Conservation (phyloP, 768 basidiomycete species). For the Rhodotorula toruloides region DNA sequence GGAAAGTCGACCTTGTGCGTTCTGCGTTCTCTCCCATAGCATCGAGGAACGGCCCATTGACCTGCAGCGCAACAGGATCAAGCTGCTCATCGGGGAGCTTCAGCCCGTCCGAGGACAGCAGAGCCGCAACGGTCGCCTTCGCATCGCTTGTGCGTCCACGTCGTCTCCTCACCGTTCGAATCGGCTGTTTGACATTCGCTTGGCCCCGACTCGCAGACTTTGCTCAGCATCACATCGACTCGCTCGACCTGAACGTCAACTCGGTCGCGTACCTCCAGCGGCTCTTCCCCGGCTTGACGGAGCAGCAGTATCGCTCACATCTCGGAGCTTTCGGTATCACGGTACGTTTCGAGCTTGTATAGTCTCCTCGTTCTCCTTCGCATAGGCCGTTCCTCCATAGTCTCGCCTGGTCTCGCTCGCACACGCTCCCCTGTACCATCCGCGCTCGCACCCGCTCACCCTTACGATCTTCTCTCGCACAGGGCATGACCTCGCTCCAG, state of each 20-base stretch:
- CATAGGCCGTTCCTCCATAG: too few species aligned
- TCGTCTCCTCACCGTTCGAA: too few species aligned
- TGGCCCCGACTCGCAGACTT: constrained; percentile 58
- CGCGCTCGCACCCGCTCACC: constrained; percentile 46
- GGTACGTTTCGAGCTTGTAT: constrained; percentile 49
- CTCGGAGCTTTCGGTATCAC: constrained; percentile 96
- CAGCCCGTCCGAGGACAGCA: constrained; percentile 70
- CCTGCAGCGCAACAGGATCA: constrained; percentile 61
- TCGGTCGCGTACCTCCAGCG: constrained; percentile 89
- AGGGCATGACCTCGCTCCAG: constrained; percentile 56
- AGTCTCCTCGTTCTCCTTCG: constrained; percentile 1
- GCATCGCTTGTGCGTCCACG: constrained; percentile 65
- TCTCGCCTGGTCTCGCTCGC: too few species aligned
- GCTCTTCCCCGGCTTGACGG: constrained; percentile 86
- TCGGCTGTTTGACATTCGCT: not conserved
- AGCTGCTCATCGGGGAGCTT: constrained; percentile 79
- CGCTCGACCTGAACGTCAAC: constrained; percentile 73
- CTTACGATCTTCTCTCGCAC: not conserved
- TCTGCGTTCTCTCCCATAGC: too few species aligned
- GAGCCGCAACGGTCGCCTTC: constrained; percentile 81
- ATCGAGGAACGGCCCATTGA: not conserved
- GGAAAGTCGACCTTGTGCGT: constrained; percentile 90
- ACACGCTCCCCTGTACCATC: not conserved
- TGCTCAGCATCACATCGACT: constrained; percentile 94
- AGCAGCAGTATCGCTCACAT: constrained; percentile 93